A percentile compares a stretch with the other conserved stretches of the same genome.
phyloP scores from a whole-genome alignment of 2,329 filamentous ascomycete genomes.

The Stromatinia cepivora region DNA sequence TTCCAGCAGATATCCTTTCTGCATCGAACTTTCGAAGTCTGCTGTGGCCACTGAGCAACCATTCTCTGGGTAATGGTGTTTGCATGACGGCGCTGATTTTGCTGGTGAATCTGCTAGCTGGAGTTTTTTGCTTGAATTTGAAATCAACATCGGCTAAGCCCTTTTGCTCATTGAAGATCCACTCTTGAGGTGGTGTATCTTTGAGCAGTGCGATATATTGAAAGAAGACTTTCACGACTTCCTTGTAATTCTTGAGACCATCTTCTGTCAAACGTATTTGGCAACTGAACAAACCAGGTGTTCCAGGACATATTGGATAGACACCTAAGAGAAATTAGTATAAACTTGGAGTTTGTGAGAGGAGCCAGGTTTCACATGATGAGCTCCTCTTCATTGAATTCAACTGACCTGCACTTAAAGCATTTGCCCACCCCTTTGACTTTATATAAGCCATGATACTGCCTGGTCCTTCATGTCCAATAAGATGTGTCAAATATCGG shows the following conservation, averaged over 20 bases:
- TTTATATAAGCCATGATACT: slow-evolving; percentile 73
- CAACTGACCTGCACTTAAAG: slow-evolving; percentile 54
- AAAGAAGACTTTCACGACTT: slow-evolving; percentile 67
- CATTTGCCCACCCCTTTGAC: slow-evolving; percentile 70
- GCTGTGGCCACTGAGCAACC: slow-evolving; percentile 78
- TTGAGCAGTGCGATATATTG: slow-evolving; percentile 85
- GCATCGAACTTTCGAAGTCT: slow-evolving; percentile 77
- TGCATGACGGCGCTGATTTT: slow-evolving; percentile 87
- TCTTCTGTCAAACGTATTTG: slow-evolving; percentile 67
- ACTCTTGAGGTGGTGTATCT: slow-evolving; percentile 78
- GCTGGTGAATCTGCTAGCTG: slow-evolving; percentile 86
- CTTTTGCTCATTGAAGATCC: slow-evolving; percentile 93
- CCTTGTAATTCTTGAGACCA: slow-evolving; percentile 56
- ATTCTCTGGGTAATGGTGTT: slow-evolving; percentile 80
- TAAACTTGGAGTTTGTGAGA: neutral
- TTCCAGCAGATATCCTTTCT: slow-evolving; percentile 69
- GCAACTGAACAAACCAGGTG: slow-evolving; percentile 65
- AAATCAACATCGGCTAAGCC: slow-evolving; percentile 91
- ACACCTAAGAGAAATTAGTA: slow-evolving; percentile 46
- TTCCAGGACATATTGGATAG: slow-evolving; percentile 61
- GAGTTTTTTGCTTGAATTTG: slow-evolving; percentile 90
- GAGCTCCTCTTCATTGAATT: neutral
- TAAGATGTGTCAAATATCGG: slow-evolving; percentile 69
- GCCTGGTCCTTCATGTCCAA: slow-evolving; percentile 73
- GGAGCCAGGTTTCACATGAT: neutral